Evolutionary conservation across 2,329 filamentous ascomycete species (phyloP).

Genomic region (Leptographium flavum): DNA sequence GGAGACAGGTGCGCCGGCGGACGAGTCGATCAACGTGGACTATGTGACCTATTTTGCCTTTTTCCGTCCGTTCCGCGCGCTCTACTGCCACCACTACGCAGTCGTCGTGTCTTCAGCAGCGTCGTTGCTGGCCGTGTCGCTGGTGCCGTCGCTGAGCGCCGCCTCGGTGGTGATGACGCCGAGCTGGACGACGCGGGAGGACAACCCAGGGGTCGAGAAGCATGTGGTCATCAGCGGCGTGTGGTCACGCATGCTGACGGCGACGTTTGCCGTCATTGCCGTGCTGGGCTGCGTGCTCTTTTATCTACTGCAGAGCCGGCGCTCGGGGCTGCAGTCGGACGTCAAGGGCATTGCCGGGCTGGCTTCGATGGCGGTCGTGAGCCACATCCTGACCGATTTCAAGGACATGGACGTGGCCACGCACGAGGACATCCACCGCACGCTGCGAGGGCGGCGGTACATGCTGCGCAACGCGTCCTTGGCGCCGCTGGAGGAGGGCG

Average conservation of each 20-base stretch:
- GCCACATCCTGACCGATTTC: constrained; percentile 62
- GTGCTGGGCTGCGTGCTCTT: constrained; percentile 42
- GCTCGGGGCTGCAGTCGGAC: constrained; percentile 51
- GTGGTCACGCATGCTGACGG: constrained; percentile 49
- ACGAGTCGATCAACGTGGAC: constrained; percentile 57
- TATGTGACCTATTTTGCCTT: constrained; percentile 57
- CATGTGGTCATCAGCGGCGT: constrained; percentile 37
- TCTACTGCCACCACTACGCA: constrained; percentile 50
- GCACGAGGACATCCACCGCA: constrained; percentile 52
- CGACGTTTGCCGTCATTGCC: constrained; percentile 41
- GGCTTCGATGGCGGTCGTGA: constrained; percentile 60
- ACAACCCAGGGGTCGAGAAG: constrained; percentile 30
- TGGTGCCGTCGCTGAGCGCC: constrained; percentile 55
- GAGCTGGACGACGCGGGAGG: constrained; percentile 27
- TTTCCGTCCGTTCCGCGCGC: constrained; percentile 46
- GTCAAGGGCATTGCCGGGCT: constrained; percentile 61
- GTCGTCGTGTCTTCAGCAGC: constrained; percentile 53
- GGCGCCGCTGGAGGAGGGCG: constrained; percentile 38
- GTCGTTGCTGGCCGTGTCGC: constrained; percentile 49
- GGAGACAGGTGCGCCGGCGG: constrained; percentile 43
- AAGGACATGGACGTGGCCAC: constrained; percentile 55
- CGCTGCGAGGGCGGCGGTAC: constrained; percentile 52
- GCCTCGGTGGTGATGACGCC: constrained; percentile 46
- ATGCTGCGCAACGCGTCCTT: constrained; percentile 56
- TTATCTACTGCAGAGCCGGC: constrained; percentile 44